phyloP scores from a whole-genome alignment of 1,139 yeast species.

The Debaryomycetaceae sp. region DNA sequence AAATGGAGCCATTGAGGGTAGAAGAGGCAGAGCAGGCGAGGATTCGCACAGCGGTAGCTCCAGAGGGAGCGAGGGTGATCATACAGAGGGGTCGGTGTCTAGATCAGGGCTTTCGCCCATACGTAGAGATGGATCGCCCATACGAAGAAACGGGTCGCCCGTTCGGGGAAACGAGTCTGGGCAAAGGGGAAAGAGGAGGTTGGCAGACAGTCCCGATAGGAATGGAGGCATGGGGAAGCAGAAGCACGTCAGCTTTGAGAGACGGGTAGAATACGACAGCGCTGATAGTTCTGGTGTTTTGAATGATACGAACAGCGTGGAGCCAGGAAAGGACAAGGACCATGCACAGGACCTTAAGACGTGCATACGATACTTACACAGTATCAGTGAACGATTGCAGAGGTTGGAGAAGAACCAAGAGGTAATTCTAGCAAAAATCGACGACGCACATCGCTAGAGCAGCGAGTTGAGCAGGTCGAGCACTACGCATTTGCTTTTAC shows the following conservation, averaged over 20 bases:
- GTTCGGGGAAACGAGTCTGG: constrained; percentile 30
- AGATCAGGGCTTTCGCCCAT: neutral
- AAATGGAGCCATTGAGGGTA: neutral
- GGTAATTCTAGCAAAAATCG: neutral
- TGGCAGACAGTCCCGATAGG: neutral
- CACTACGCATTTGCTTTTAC: neutral
- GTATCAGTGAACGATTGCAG: neutral
- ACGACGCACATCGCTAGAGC: neutral
- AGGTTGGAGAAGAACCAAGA: constrained; percentile 1
- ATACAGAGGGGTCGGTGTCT: neutral
- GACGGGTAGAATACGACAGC: neutral
- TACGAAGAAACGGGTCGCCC: constrained; percentile 38
- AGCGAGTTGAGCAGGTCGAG: neutral
- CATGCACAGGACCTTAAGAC: neutral
- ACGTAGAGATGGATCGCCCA: constrained; percentile 16
- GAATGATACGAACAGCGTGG: neutral
- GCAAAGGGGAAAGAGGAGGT: constrained; percentile 7
- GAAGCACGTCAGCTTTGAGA: constrained; percentile 1
- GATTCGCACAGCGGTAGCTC: neutral
- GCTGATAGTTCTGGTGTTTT: neutral
- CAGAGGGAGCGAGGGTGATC: neutral
- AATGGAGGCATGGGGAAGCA: neutral
- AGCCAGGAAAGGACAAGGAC: neutral
- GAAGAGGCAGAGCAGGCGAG: neutral
- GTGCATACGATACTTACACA: neutral